Evolutionary conservation across 1,139 yeast genomes (phyloP).

Genomic region (Scheffersomyces illinoinensis): DNA sequence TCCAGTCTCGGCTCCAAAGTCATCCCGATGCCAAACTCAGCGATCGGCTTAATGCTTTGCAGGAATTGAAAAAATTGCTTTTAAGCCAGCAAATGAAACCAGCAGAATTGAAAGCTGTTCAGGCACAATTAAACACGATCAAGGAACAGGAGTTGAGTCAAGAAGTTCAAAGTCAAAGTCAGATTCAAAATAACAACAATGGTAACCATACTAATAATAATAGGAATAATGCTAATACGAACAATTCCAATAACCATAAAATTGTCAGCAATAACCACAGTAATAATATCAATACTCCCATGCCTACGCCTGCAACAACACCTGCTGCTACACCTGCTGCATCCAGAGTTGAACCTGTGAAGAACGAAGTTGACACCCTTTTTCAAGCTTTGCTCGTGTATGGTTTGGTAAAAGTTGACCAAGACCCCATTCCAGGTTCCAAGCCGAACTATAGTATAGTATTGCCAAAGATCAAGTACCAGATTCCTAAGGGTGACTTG

Average conservation of each 20-base stretch:
- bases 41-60: conserved; percentile 44
- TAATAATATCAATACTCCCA: conserved; percentile 9
- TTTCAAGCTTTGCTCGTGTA: conserved; percentile 36
- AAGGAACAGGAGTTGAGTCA: conserved; percentile 34
- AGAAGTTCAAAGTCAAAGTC: neutral
- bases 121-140: conserved; percentile 33
- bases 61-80: conserved; percentile 42
- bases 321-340: conserved; percentile 11
- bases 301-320: conserved; percentile 16
- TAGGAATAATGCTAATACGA: neutral
- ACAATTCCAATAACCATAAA: neutral
- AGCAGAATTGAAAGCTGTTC: conserved; percentile 44
- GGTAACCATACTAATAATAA: too few relatives aligned
- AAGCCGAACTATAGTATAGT: conserved; percentile 37
- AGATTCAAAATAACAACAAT: neutral
- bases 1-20: conserved; percentile 31
- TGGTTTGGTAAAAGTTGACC: conserved; percentile 43
- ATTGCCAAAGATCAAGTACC: conserved; percentile 37
- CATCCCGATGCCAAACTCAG: conserved; percentile 32
- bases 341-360: neutral
- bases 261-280: too few relatives aligned
- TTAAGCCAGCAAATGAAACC: conserved; percentile 38
- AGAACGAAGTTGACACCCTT: conserved; percentile 9
- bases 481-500: conserved; percentile 16
- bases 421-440: conserved; percentile 46